Conservation (phyloP, 495 filamentous ascomycete genomes). For the Xylona heveae region DNA sequence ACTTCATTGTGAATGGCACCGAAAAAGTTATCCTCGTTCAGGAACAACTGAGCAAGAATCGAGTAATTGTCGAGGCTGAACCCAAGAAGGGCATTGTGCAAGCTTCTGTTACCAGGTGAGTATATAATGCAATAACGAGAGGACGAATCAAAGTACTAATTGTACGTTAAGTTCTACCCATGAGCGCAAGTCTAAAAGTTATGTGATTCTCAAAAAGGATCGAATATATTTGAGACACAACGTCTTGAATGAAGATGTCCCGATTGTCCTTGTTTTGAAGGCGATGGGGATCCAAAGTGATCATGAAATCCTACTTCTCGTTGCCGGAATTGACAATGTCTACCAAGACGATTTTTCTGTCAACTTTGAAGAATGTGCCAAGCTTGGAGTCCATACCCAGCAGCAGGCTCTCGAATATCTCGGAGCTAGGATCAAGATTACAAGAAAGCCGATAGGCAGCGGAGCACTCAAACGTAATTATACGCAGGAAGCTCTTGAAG, state of each 20-base stretch:
- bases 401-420: slow-evolving; percentile 89
- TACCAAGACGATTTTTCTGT: slow-evolving; percentile 88
- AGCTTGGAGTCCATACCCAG: slow-evolving; percentile 66
- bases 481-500: slow-evolving; percentile 76
- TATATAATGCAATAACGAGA: neutral
- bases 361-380: slow-evolving; percentile 82
- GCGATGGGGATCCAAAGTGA: slow-evolving; percentile 88
- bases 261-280: slow-evolving; percentile 78
- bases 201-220: slow-evolving; percentile 82
- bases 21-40: slow-evolving; percentile 98
- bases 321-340: slow-evolving; percentile 58
- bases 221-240: slow-evolving; percentile 80
- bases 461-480: slow-evolving; percentile 38
- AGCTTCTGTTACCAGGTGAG: slow-evolving; percentile 71
- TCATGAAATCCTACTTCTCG: slow-evolving; percentile 75
- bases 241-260: slow-evolving; percentile 74
- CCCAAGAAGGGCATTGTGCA: slow-evolving; percentile 79
- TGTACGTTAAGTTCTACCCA: slow-evolving; percentile 57
- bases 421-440: slow-evolving; percentile 67
- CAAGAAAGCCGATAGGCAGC: slow-evolving; percentile 31
- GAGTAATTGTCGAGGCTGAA: slow-evolving; percentile 88
- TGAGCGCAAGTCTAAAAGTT: slow-evolving; percentile 92
- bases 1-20: slow-evolving; percentile 70
- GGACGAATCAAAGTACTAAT: neutral
- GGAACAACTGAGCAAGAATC: slow-evolving; percentile 95